Base-by-base conservation (phyloP, 2,329 filamentous ascomycete genomes). In the Hypoxylon sp. region DNA sequence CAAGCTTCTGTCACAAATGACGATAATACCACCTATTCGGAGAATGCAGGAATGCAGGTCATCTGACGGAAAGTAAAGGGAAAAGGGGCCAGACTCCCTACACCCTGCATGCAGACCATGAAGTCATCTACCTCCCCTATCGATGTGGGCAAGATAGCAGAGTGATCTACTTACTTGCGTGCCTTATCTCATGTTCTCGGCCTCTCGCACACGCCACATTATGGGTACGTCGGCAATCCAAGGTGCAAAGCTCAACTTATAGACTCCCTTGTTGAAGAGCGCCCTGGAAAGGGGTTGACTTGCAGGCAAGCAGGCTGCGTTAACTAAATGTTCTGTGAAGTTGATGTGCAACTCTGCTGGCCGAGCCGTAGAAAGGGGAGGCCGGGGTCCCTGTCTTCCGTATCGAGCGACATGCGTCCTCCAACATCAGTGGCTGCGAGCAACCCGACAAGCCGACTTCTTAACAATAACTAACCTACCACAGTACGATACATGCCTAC, bases 331-430 rank as follows among this genome's bases (percentile, higher is more conserved):
- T 20, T 62, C 41, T 65, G 50, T 60, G 60, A 50, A 62, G 13
- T 49, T 39, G 46, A 60, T 39, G 59, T 41, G 60, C 52, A 50
- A 56, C 51, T 44, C 47, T 51, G 50, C 62, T 52, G 39, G 34
- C 49, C 37, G n/a, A 56, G 65, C 62, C 32, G 51, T 57, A 57
- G 51, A 54, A 63, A 57, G 56, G 54, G 56, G 54, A 60, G 65
- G 17, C 56, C 62, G 61, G 62, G 59, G 65, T 46, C 51, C 52
- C 54, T 41, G 37, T 52, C 51, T 73, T 70, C 72, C 72, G 62
- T 34, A 72, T 73, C 59, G 62, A 68, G 72, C 71, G 69, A 72
- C 71, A 56, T 71, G 72, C 72, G 73, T 71, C 59, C 60, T 69
- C 59, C 62, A 63, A 62, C 62, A 59, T 47, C 55, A 57, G 57